phyloP scores from a whole-genome alignment of 805 yeast genomes.

The Kregervanrija delftensis region DNA sequence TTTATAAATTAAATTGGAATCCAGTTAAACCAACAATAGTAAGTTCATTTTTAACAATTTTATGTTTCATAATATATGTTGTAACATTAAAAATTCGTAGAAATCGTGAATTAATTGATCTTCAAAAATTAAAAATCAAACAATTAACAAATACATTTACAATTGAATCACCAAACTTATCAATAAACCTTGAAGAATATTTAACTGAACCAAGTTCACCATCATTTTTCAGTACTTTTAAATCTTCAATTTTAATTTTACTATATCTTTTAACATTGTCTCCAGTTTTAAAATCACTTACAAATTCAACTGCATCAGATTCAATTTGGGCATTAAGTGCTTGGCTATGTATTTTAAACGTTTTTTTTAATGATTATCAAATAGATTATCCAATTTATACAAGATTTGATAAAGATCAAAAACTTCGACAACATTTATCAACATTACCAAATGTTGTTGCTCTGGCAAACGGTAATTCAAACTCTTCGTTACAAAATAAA shows the following conservation, averaged over 20 bases:
- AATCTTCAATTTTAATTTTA: constrained; percentile 62
- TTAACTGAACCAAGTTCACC: constrained; percentile 23
- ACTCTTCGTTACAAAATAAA: constrained; percentile 7
- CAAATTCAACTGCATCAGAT: constrained; percentile 85
- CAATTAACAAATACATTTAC: constrained; percentile 13
- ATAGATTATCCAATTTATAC: constrained; percentile 31
- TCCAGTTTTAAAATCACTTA: constrained; percentile 83
- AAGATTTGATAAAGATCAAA: constrained; percentile 7
- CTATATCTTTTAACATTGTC: constrained; percentile 72
- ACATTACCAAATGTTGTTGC: not conserved
- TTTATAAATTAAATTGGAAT: constrained; percentile 44
- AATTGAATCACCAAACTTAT: not conserved
- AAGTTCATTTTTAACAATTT: constrained; percentile 28
- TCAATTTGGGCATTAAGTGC: constrained; percentile 90
- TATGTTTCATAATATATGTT: constrained; percentile 30
- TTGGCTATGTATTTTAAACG: constrained; percentile 66
- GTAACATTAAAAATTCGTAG: constrained; percentile 24
- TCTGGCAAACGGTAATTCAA: not conserved
- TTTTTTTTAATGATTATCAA: constrained; percentile 63
- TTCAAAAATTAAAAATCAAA: constrained; percentile 23
- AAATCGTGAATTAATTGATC: constrained; percentile 22
- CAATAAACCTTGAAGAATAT: constrained; percentile 18
- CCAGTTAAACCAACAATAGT: constrained; percentile 36
- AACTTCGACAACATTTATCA: not conserved
- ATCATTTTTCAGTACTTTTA: constrained; percentile 32